These are phyloP conservation scores for Yarrowia deformans DNA, from an alignment of 805 yeast genomes.

Conservation along the genomic window DNA sequence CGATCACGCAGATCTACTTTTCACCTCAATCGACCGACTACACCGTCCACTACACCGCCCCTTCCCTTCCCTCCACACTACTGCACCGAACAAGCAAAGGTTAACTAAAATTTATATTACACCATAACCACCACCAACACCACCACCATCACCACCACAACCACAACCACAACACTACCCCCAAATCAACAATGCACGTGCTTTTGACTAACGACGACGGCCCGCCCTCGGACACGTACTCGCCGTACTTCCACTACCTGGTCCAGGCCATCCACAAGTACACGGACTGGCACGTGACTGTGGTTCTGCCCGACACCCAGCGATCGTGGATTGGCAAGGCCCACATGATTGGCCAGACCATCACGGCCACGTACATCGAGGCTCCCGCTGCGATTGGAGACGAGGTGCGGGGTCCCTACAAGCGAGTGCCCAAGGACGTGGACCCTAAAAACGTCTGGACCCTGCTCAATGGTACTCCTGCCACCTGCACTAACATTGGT, in stretches of 20 bases:
- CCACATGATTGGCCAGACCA: slow-evolving; percentile 68
- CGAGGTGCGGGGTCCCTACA: slow-evolving; percentile 41
- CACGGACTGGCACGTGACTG: slow-evolving; percentile 85
- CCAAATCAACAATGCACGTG: slow-evolving; percentile 1
- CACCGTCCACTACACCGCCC: no score
- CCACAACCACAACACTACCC: not conserved
- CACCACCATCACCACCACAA: not conserved
- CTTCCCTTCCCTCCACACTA: no score
- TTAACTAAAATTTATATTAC: not conserved
- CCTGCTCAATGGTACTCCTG: slow-evolving; percentile 91
- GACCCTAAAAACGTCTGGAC: slow-evolving; percentile 70
- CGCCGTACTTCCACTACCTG: slow-evolving; percentile 85
- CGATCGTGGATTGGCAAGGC: slow-evolving; percentile 98
- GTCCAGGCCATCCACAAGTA: slow-evolving; percentile 68
- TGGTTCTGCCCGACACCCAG: slow-evolving; percentile 82
- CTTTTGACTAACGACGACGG: slow-evolving; percentile 92
- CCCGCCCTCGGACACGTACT: slow-evolving; percentile 77
- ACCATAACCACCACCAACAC: not conserved
- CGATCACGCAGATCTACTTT: no score
- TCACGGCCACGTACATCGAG: slow-evolving; percentile 55
- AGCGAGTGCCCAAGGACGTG: slow-evolving; percentile 40
- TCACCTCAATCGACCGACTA: no score
- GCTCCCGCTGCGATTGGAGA: slow-evolving; percentile 44
- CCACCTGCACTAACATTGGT: slow-evolving; percentile 93
- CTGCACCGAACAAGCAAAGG: not conserved